Evolutionary conservation across 2,329 filamentous ascomycete species (phyloP), one percentile per base, ranked within the genome.

Genomic region (Aspergillus sp.): DNA sequence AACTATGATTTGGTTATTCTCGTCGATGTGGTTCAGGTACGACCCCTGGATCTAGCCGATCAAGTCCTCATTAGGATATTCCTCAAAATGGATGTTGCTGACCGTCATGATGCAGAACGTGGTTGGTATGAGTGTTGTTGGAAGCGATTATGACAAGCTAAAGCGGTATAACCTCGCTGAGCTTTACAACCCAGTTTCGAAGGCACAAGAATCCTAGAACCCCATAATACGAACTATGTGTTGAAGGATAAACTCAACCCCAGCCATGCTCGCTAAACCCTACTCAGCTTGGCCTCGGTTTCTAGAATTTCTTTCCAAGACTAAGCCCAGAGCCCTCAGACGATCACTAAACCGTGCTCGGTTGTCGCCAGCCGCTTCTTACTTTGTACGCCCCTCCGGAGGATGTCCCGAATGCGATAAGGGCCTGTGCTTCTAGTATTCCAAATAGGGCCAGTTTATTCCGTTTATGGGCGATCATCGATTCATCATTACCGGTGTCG

Each of bases 131-230:
- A 87, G 85, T 65, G 85, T 89, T 8, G 84, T 88, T 4, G 83
- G 82, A 22, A 75, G 79, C 56, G 84, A 87, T 64, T 89, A 84
- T 67, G 86, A 89, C 58, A 75, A 80, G 64, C 77, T 89, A 64
- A 89, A 87, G 74, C 81, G 84, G 59, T 89, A 83, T 74, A 89
- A 89, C 71, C 72, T 89, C 52, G 82, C 85, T 48, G 87, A 89
- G 72, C 82, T 89, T 56, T 86, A 85, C 67, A 81, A 82, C 61
- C 81, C 83, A 55, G 79, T 77, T 9, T 73, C 78, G 23, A 73
- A 72, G 47, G 59, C 70, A 41, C 58, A 60, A 52, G 63, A 63
- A 41, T 41, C 34, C 34, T 41, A 41, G 34, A 5, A 22, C 50
- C 62, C n/a, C 59, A 66, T 17, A 46, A 50, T 54, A 48, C 30